Conservation (phyloP, 2,329 filamentous ascomycete genomes). For the Botrytis sinoallii region DNA sequence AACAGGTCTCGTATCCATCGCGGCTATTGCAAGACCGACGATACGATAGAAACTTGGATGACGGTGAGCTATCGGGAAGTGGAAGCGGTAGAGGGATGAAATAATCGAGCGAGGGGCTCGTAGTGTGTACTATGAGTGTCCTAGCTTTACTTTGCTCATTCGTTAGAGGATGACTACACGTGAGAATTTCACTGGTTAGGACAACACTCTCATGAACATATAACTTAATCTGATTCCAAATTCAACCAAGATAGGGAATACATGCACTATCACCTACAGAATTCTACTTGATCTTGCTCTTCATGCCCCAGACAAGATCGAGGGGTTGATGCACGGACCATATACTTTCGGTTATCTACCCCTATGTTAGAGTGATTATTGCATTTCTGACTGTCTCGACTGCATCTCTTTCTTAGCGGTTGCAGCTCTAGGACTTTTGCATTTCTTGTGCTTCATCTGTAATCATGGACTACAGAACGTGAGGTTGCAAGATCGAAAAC, state of each 20-base stretch:
- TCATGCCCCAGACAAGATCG: neutral
- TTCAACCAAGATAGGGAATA: neutral
- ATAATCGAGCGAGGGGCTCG: neutral
- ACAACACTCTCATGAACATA: too few species aligned
- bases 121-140: neutral
- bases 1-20: accelerated
- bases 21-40: neutral
- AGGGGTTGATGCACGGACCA: neutral
- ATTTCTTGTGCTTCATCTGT: neutral
- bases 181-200: neutral
- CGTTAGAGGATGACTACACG: neutral
- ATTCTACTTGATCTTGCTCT: neutral
- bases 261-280: neutral
- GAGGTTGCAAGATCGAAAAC: neutral
- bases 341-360: neutral
- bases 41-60: neutral
- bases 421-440: neutral
- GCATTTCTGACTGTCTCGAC: neutral
- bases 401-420: neutral
- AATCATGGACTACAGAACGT: neutral
- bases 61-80: neutral
- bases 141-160: neutral
- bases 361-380: neutral
- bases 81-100: neutral
- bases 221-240: neutral